phyloP scores from a whole-genome alignment of 1,139 yeast species.

The Blastobotrys petasosporus region DNA sequence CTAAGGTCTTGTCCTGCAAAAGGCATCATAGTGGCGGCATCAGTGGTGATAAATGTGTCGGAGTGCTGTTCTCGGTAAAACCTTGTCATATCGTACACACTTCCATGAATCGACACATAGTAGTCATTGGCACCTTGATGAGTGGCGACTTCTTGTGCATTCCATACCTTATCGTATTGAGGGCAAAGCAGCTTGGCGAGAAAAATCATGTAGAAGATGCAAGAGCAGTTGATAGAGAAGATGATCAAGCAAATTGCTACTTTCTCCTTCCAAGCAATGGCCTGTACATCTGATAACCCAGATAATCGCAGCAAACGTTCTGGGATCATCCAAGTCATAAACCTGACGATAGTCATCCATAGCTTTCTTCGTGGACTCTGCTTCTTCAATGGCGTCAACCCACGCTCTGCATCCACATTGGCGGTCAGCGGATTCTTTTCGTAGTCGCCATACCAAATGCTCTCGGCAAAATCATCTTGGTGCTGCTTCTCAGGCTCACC shows the following conservation, averaged over 20 bases:
- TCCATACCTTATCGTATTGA: conserved; percentile 36
- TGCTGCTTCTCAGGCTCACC: not conserved
- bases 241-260: conserved; percentile 31
- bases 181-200: conserved; percentile 34
- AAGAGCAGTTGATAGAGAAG: conserved; percentile 27
- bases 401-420: no score
- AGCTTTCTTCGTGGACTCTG: conserved; percentile 21
- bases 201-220: conserved; percentile 36
- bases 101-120: conserved; percentile 34
- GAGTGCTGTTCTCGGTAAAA: conserved; percentile 35
- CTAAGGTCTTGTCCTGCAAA: conserved; percentile 34
- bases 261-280: conserved; percentile 37
- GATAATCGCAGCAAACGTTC: conserved; percentile 23
- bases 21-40: conserved; percentile 26
- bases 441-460: not conserved
- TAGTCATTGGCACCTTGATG: conserved; percentile 32
- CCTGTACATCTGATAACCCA: conserved; percentile 32
- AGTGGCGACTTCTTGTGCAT: conserved; percentile 27
- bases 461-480: not conserved
- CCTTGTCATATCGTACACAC: conserved; percentile 34
- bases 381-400: conserved; percentile 4
- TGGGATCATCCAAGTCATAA: conserved; percentile 35
- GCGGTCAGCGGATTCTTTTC: no score
- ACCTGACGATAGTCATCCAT: conserved; percentile 33
- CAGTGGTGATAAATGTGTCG: conserved; percentile 30